Evolutionary conservation across 495 filamentous ascomycete genomes (phyloP).

Genomic region (Penicillium waksmanii): DNA sequence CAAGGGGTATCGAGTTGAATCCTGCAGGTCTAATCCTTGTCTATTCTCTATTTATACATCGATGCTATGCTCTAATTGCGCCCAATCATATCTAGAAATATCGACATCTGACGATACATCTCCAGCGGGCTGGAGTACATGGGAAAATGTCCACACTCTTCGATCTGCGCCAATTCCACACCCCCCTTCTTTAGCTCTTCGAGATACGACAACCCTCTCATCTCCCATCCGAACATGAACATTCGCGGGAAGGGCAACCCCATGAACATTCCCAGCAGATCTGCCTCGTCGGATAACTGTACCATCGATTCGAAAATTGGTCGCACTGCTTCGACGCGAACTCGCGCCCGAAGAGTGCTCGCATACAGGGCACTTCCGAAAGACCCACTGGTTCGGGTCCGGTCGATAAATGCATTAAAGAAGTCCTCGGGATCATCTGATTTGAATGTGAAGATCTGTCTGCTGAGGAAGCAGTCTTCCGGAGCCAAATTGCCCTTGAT

Average conservation of each 20-base stretch:
- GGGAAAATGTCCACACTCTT: conserved; percentile 33
- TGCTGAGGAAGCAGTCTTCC: conserved; percentile 37
- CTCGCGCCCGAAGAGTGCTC: conserved; percentile 25
- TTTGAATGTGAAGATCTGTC: conserved; percentile 31
- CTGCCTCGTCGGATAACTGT: conserved; percentile 26
- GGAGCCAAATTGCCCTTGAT: conserved; percentile 38
- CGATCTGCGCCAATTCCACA: conserved; percentile 33
- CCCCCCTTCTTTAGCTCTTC: conserved; percentile 19
- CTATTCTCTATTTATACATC: not conserved
- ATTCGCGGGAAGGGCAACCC: conserved; percentile 26
- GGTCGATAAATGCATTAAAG: conserved; percentile 30
- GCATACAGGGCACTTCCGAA: conserved; percentile 31
- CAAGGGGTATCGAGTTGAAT: not conserved
- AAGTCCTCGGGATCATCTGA: conserved; percentile 25
- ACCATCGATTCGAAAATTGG: conserved; percentile 37
- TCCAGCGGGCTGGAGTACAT: conserved; percentile 40
- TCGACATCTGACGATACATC: conserved; percentile 30
- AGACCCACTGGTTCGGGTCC: conserved; percentile 17
- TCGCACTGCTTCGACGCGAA: conserved; percentile 21
- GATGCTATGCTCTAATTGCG: conserved; percentile 6
- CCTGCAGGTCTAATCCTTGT: not conserved
- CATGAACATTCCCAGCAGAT: conserved; percentile 28
- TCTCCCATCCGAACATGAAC: conserved; percentile 37
- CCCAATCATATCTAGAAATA: conserved; percentile 20
- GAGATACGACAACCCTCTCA: conserved; percentile 29